Conservation (phyloP, 768 basidiomycete species). For the Hericium erinaceus region DNA sequence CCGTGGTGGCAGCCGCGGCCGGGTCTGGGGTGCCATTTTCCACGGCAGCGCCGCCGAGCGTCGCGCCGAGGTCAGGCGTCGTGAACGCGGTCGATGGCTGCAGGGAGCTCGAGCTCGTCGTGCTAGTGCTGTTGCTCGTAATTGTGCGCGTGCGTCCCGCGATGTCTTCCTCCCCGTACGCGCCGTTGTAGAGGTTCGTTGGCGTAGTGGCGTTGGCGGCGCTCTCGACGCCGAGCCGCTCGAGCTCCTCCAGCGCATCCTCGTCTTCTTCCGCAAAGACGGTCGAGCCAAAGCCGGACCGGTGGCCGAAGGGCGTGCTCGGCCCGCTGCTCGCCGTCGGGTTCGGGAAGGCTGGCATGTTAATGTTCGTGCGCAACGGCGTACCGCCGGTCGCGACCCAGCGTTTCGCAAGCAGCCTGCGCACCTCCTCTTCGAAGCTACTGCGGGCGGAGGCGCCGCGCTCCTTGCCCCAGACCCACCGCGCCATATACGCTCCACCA, state of each 20-base stretch:
- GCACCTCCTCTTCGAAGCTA: constrained; percentile 75
- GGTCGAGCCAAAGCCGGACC: constrained; percentile 41
- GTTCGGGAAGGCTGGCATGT: constrained; percentile 38
- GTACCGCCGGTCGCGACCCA: constrained; percentile 61
- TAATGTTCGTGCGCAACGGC: constrained; percentile 52
- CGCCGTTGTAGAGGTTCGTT: neutral
- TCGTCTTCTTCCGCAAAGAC: constrained; percentile 69
- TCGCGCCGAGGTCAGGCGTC: constrained; percentile 46
- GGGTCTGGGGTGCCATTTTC: constrained; percentile 18
- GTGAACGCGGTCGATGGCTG: constrained; percentile 44
- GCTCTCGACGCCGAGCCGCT: constrained; percentile 24
- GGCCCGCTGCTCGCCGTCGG: constrained; percentile 46
- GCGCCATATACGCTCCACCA: constrained; percentile 69
- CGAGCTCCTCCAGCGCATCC: constrained; percentile 57
- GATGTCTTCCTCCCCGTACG: constrained; percentile 33
- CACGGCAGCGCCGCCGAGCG: constrained; percentile 18
- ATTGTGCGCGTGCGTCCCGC: constrained; percentile 43
- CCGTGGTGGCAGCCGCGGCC: constrained; percentile 36
- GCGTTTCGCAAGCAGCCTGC: constrained; percentile 58
- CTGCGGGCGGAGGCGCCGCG: constrained; percentile 31
- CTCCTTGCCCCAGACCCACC: constrained; percentile 81
- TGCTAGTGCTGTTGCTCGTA: constrained; percentile 33
- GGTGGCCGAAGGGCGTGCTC: constrained; percentile 56
- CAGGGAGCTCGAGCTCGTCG: constrained; percentile 19
- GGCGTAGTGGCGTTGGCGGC: neutral